These are phyloP conservation scores for Penicillium egyptiacum DNA, from an alignment of 495 filamentous ascomycete genomes.

Conservation along the genomic window DNA sequence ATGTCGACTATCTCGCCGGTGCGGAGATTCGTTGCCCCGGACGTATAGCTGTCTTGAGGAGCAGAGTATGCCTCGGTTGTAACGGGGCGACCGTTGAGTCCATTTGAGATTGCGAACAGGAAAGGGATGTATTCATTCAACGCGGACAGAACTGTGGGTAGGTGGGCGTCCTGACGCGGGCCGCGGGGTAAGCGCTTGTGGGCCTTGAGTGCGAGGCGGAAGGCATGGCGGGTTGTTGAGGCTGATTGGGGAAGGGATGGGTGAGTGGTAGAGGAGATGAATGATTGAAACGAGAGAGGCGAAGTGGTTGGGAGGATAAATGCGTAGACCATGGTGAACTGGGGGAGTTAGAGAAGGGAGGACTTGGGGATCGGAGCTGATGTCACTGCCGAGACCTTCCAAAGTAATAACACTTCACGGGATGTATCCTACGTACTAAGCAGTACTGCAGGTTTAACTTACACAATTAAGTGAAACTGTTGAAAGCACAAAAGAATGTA, in stretches of 20 bases:
- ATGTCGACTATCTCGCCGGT: constrained; percentile 63
- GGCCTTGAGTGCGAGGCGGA: constrained; percentile 74
- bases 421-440: too few relatives aligned
- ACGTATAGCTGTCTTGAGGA: not conserved
- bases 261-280: constrained; percentile 69
- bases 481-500: not conserved
- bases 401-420: too few relatives aligned
- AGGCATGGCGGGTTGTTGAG: constrained; percentile 73
- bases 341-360: constrained; percentile 24
- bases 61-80: constrained; percentile 10
- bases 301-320: constrained; percentile 85
- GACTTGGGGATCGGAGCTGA: constrained; percentile 16
- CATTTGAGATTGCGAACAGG: constrained; percentile 69
- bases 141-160: constrained; percentile 64
- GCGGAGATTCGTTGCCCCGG: constrained; percentile 3
- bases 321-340: constrained; percentile 73
- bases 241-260: constrained; percentile 78
- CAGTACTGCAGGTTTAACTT: not conserved
- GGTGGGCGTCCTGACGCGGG: constrained; percentile 59
- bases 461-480: not conserved
- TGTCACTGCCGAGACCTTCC: constrained; percentile 22
- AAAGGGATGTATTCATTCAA: constrained; percentile 77
- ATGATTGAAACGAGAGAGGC: constrained; percentile 70
- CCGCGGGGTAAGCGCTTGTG: constrained; percentile 73
- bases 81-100: constrained; percentile 51